phyloP scores from a whole-genome alignment of 192 early-diverging fungal species.

The Coemansia sp. region DNA sequence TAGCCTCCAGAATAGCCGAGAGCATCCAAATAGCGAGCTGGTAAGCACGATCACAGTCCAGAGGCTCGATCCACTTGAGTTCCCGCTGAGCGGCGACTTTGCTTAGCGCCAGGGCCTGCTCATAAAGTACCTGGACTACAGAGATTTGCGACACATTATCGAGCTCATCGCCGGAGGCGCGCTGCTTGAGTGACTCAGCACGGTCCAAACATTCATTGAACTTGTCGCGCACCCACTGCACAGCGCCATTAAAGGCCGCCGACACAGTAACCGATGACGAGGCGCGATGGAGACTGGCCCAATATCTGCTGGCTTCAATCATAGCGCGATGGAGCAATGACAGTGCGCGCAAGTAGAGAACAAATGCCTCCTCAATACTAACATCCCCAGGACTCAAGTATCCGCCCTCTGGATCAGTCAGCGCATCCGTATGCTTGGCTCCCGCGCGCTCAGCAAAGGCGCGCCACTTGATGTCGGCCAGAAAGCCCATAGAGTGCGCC shows the following conservation, averaged over 20 bases:
- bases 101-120: constrained; percentile 70
- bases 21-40: constrained; percentile 79
- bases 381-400: constrained; percentile 39
- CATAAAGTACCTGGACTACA: constrained; percentile 75
- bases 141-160: constrained; percentile 54
- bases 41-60: constrained; percentile 74
- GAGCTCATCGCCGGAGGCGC: constrained; percentile 60
- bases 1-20: constrained; percentile 67
- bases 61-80: constrained; percentile 64
- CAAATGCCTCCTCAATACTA: constrained; percentile 69
- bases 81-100: constrained; percentile 65
- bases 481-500: constrained; percentile 70
- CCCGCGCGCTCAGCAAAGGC: constrained; percentile 26
- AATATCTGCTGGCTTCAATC: constrained; percentile 61
- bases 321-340: constrained; percentile 64
- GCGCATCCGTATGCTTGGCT: constrained; percentile 23
- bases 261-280: constrained; percentile 34
- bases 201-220: constrained; percentile 92
- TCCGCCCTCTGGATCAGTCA: constrained; percentile 35
- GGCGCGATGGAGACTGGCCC: constrained; percentile 31
- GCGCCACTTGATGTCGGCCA: constrained; percentile 60
- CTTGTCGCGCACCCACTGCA: constrained; percentile 88
- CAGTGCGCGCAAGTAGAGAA: constrained; percentile 70
- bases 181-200: constrained; percentile 70
- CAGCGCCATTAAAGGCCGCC: constrained; percentile 62